Evolutionary conservation across 148 eudicot genomes (phyloP).

Genomic region (Chenopodium quinoa): DNA sequence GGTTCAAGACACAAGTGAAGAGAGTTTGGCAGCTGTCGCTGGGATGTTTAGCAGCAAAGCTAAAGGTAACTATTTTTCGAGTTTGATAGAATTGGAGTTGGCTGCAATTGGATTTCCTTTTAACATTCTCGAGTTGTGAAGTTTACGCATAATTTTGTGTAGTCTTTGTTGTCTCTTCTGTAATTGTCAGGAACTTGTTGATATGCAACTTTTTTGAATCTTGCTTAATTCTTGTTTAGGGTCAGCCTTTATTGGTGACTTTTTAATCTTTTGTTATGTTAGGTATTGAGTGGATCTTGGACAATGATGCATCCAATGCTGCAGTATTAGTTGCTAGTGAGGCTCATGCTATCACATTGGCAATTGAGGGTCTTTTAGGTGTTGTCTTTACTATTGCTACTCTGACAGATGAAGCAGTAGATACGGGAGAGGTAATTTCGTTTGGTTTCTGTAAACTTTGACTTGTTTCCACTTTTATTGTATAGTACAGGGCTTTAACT

Average conservation of each 20-base stretch:
- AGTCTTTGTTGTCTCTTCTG: background rate
- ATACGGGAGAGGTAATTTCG: constrained; percentile 81
- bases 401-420: constrained; percentile 97
- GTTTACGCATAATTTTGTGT: background rate
- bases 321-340: constrained; percentile 99
- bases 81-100: constrained; percentile 6
- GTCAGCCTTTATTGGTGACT: background rate
- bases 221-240: background rate
- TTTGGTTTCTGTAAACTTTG: background rate
- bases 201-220: background rate
- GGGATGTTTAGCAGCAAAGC: constrained; percentile 99
- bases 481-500: background rate
- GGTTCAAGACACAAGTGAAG: constrained; percentile 95
- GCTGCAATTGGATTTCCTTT: background rate
- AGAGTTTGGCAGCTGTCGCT: constrained; percentile 97
- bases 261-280: constrained; percentile 21
- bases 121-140: background rate
- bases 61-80: constrained; percentile 53
- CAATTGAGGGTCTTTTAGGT: constrained; percentile 93
- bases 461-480: constrained; percentile 7
- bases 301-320: constrained; percentile 93
- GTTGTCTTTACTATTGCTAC: constrained; percentile 98
- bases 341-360: constrained; percentile 96
- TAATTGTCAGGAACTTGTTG: background rate
- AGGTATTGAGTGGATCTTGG: constrained; percentile 99